phyloP scores from a whole-genome alignment of 2,329 filamentous ascomycete genomes.

The Alternaria gansuensis region DNA sequence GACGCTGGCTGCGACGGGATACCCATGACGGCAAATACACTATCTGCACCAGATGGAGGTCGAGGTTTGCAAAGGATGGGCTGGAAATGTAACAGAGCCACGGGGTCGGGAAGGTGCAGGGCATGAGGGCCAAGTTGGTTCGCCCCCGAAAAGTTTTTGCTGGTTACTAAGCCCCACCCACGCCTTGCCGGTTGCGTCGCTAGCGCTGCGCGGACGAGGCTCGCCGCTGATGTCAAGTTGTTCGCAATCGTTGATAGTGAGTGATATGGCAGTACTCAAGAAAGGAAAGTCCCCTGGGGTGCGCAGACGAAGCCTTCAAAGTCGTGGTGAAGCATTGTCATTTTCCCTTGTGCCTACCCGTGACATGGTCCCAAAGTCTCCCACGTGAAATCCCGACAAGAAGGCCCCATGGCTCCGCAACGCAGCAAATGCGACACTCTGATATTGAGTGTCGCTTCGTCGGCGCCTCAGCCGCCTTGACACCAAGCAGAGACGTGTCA shows the following conservation, averaged over 20 bases:
- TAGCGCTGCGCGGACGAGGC: slow-evolving; percentile 32
- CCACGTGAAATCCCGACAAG: slow-evolving; percentile 15
- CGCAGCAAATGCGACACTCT: slow-evolving; percentile 27
- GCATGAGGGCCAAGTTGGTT: slow-evolving; percentile 22
- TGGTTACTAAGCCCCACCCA: slow-evolving; percentile 27
- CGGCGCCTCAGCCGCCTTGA: slow-evolving; percentile 2
- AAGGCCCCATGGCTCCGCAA: slow-evolving; percentile 39
- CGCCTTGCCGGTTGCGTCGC: slow-evolving; percentile 36
- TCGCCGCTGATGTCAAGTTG: slow-evolving; percentile 35
- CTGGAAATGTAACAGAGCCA: slow-evolving; percentile 16
- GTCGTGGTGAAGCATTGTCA: slow-evolving; percentile 14
- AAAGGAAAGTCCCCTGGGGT: neutral
- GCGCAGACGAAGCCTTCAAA: neutral
- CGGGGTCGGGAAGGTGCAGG: slow-evolving; percentile 31
- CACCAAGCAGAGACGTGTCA: neutral
- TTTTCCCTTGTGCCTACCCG: slow-evolving; percentile 5
- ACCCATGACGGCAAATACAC: slow-evolving; percentile 65
- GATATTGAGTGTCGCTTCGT: slow-evolving; percentile 4
- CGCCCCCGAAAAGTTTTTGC: slow-evolving; percentile 38
- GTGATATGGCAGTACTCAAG: neutral
- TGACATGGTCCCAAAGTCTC: slow-evolving; percentile 9
- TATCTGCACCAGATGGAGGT: slow-evolving; percentile 12
- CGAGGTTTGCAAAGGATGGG: slow-evolving; percentile 16
- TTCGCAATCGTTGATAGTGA: slow-evolving; percentile 20
- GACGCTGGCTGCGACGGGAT: slow-evolving; percentile 78